Percentiles rank a stretch among this genome's conserved stretches.
Conservation (phyloP, 371 early-diverging fungal species). For the Mucor racemosus region DNA sequence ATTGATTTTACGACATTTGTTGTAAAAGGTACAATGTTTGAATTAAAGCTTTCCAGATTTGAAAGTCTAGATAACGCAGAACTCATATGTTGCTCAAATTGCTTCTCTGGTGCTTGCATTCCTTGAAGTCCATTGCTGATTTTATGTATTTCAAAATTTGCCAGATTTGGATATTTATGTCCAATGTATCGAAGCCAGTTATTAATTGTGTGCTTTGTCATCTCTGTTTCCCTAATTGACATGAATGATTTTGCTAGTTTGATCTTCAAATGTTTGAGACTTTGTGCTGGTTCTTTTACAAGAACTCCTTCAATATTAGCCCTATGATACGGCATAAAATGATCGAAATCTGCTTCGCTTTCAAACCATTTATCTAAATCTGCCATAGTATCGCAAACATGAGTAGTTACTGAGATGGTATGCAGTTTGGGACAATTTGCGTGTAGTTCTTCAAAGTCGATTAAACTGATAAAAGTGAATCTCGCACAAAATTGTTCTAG, state of each 20-base stretch:
- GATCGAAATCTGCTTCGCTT: neutral
- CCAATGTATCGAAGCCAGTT: conserved; percentile 1
- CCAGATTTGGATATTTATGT: neutral
- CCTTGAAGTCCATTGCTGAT: conserved; percentile 1
- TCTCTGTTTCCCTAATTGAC: neutral
- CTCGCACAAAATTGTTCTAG: neutral
- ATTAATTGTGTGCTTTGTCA: neutral
- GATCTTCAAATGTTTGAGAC: neutral
- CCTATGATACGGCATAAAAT: neutral
- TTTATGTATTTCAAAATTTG: neutral
- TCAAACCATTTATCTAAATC: neutral
- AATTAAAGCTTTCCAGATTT: neutral
- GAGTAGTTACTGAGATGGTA: neutral
- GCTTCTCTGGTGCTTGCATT: neutral
- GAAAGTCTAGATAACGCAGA: neutral
- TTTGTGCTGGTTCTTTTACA: neutral
- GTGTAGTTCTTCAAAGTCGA: neutral
- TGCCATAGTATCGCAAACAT: neutral
- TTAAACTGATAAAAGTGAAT: neutral
- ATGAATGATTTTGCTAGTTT: neutral
- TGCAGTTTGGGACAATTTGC: neutral
- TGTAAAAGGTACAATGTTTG: neutral
- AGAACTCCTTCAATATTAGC: neutral
- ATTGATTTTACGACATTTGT: neutral
- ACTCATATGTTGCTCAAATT: neutral